Base-by-base conservation (phyloP, 1,284 basidiomycete species). In the Tilletia walkeri region DNA sequence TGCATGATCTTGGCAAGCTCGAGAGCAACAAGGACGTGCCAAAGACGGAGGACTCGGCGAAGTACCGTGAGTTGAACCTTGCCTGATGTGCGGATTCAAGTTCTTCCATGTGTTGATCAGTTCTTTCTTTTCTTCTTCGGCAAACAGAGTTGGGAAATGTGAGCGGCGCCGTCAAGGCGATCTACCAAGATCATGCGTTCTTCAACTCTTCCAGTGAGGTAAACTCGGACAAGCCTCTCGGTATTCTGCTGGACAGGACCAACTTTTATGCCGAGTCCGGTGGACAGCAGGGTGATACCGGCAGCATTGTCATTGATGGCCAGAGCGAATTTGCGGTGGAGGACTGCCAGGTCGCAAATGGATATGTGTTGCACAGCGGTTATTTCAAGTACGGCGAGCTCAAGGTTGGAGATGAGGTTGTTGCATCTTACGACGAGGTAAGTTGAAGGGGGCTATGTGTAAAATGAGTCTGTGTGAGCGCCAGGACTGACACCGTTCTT, bases 241-340 rank as follows among this genome's bases (percentile, higher is more conserved):
- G 95, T 69, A 83, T 99, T 70, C 84, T 99, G 49, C 89, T 99
- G 68, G 93, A 99, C 86, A 88, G 88, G 70, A 98, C 95, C n/a
- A 94, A 91, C 86, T 96, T 99, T 85, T 99, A 99, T 80, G 95
- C 95, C 38, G 95, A 99, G 86, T 89, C 93, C 66, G 95, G 95
- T 84, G 96, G 95, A 53, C 95, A 99, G 84, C 95, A 99, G 85
- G 90, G 92, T 79, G 95, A 99, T 85, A 97, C 92, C 1, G 95
- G 95, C 71, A 92, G 90, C 77, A 92, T 99, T 76, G 89, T 94
- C 50, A 92, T 97, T 69, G 95, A 98, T 77, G 95, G 92, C 67
- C 86, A 90, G 77, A 90, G 92, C 66, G 94, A 96, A 83, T 98
- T 99, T 83, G 91, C 92, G 79, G 95, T 99, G 67, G 89, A 89